Evolutionary conservation across 805 yeast genomes (phyloP).

Genomic region (Spathaspora gorwiae): DNA sequence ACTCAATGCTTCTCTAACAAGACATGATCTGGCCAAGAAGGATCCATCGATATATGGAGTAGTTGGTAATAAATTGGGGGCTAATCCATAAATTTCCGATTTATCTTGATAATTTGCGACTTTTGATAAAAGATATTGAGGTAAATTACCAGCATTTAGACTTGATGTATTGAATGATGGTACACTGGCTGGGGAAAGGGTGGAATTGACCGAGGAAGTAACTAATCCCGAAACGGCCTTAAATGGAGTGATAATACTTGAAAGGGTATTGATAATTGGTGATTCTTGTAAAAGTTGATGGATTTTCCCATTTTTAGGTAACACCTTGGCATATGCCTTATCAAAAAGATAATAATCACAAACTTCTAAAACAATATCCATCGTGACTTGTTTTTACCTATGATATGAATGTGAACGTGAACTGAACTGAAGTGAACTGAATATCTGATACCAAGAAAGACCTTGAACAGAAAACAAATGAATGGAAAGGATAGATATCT

Average conservation of each 20-base stretch:
- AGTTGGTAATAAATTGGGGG: slow-evolving; percentile 54
- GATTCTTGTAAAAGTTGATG: slow-evolving; percentile 9
- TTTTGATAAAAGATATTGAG: slow-evolving; percentile 2
- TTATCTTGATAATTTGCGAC: slow-evolving; percentile 22
- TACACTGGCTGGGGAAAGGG: neutral
- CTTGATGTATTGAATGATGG: neutral
- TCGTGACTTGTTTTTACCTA: neutral
- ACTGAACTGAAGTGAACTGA: too few relatives aligned
- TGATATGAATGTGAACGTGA: too few relatives aligned
- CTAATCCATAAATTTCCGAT: slow-evolving; percentile 53
- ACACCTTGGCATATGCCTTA: slow-evolving; percentile 59
- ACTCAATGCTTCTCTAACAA: slow-evolving; percentile 66
- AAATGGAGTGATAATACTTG: neutral
- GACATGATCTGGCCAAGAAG: slow-evolving; percentile 63
- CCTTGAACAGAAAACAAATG: too few relatives aligned
- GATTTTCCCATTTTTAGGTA: slow-evolving; percentile 26
- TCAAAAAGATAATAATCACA: slow-evolving; percentile 74
- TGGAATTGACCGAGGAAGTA: neutral
- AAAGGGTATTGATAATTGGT: slow-evolving; percentile 2
- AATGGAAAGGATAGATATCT: too few relatives aligned
- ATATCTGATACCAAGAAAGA: too few relatives aligned
- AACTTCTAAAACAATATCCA: slow-evolving; percentile 90
- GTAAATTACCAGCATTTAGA: slow-evolving; percentile 3
- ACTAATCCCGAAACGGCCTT: neutral
- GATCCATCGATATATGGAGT: slow-evolving; percentile 61